phyloP scores from a whole-genome alignment of 2,329 filamentous ascomycete species.

The Talaromyces verruculosus region DNA sequence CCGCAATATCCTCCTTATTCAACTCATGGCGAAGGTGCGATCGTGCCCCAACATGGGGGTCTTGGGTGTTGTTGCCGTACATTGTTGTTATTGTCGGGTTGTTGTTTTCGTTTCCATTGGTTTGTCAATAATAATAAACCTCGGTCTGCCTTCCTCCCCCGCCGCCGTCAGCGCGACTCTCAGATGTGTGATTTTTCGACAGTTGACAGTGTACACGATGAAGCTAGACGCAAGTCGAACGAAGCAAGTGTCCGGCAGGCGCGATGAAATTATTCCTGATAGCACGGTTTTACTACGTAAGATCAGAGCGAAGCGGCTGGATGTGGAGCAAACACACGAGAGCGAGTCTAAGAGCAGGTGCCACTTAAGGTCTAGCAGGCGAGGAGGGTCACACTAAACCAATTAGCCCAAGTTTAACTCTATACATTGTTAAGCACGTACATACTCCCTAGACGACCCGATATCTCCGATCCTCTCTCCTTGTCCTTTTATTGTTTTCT shows the following conservation, averaged over 20 bases:
- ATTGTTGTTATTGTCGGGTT: conserved; percentile 2
- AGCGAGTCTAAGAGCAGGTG: background rate
- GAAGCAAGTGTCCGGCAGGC: background rate
- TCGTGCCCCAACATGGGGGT: background rate
- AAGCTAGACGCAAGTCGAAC: background rate
- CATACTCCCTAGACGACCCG: background rate
- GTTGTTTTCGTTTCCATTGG: conserved; percentile 1
- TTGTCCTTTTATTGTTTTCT: background rate
- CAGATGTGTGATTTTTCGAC: background rate
- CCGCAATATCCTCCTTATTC: background rate
- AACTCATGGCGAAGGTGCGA: background rate
- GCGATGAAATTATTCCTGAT: background rate
- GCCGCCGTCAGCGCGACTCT: conserved; percentile 1
- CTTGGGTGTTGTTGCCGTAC: conserved; percentile 6
- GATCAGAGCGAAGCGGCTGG: background rate
- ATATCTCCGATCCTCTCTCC: background rate
- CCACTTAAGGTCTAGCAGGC: background rate
- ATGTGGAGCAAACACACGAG: background rate
- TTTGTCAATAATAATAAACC: background rate
- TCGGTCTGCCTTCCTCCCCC: background rate
- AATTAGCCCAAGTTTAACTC: background rate
- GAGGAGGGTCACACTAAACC: background rate
- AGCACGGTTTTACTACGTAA: background rate
- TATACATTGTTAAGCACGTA: background rate
- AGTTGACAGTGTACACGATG: background rate